These are phyloP conservation scores for Paratrypanosoma confusum DNA, from an alignment of 208 protist genomes.

Conservation along the genomic window DNA sequence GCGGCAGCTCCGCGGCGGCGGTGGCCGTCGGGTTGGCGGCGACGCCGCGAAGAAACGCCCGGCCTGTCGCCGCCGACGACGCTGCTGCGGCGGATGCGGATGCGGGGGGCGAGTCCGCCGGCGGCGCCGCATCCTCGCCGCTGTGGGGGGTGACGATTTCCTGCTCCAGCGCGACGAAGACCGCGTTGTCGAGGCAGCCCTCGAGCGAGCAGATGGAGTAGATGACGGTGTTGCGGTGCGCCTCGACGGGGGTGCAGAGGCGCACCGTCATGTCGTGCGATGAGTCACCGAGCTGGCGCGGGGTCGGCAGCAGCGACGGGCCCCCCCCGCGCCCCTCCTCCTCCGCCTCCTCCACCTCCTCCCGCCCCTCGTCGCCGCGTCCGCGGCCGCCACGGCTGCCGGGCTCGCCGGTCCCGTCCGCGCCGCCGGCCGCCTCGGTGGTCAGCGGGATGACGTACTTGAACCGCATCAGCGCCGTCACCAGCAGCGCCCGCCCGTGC, in stretches of 20 bases:
- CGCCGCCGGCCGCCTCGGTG: slow-evolving; percentile 4
- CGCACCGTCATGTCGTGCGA: too few species aligned
- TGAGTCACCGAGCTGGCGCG: too few species aligned
- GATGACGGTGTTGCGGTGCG: slow-evolving; percentile 59
- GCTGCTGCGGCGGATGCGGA: neutral
- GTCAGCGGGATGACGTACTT: slow-evolving; percentile 57
- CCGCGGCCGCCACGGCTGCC: neutral
- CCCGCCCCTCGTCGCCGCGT: slow-evolving; percentile 4
- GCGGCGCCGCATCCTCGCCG: slow-evolving; percentile 12
- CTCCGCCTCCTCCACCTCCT: slow-evolving; percentile 9
- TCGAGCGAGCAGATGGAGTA: slow-evolving; percentile 62
- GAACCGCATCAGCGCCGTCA: slow-evolving; percentile 74
- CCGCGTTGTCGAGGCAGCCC: slow-evolving; percentile 39
- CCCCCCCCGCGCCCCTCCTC: slow-evolving; percentile 4
- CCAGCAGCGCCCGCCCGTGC: slow-evolving; percentile 93
- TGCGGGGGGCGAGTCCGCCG: neutral
- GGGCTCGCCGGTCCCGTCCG: slow-evolving; percentile 7
- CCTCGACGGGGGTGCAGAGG: slow-evolving; percentile 59
- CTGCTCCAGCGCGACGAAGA: slow-evolving; percentile 69
- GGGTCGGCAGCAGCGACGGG: too few species aligned
- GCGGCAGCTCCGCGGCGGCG: neutral
- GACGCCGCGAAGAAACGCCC: slow-evolving; percentile 14
- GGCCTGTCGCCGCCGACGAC: slow-evolving; percentile 1
- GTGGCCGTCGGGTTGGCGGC: neutral
- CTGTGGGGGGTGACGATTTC: slow-evolving; percentile 54